Evolutionary conservation across 2,329 filamentous ascomycete species (phyloP).

Genomic region (Exophiala calicioides): DNA sequence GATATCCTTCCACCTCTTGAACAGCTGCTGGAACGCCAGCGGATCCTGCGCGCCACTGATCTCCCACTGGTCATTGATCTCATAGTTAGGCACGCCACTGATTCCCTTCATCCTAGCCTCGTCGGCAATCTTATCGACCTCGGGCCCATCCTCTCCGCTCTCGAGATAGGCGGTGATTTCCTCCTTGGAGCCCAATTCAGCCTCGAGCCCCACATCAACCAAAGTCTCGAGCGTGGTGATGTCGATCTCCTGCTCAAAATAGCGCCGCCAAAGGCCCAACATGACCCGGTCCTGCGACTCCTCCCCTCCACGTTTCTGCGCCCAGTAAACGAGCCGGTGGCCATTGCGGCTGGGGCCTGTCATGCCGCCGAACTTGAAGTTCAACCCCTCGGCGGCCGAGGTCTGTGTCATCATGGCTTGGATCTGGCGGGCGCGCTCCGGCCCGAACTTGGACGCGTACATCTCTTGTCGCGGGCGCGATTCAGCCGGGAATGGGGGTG

Average conservation of each 20-base stretch:
- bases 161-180: slow-evolving; percentile 59
- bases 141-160: slow-evolving; percentile 55
- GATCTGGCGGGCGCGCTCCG: slow-evolving; percentile 61
- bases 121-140: slow-evolving; percentile 59
- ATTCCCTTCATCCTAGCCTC: slow-evolving; percentile 56
- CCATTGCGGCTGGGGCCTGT: slow-evolving; percentile 78
- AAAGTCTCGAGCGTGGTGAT: slow-evolving; percentile 61
- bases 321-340: slow-evolving; percentile 74
- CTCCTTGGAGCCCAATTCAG: slow-evolving; percentile 43
- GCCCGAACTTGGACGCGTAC: slow-evolving; percentile 65
- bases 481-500: slow-evolving; percentile 55
- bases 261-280: slow-evolving; percentile 63
- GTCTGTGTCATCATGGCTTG: slow-evolving; percentile 58
- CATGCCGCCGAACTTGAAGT: slow-evolving; percentile 70
- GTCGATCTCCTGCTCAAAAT: slow-evolving; percentile 66
- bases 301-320: slow-evolving; percentile 54
- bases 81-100: slow-evolving; percentile 73
- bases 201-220: slow-evolving; percentile 53
- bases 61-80: slow-evolving; percentile 63
- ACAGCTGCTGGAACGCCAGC: slow-evolving; percentile 64
- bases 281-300: slow-evolving; percentile 61
- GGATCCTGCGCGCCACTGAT: slow-evolving; percentile 73
- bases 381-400: slow-evolving; percentile 67
- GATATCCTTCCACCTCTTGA: slow-evolving; percentile 60
- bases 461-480: slow-evolving; percentile 57